Evolutionary conservation across 495 filamentous ascomycete species (phyloP).

Genomic region (Podospora bellae-mahoneyi): DNA sequence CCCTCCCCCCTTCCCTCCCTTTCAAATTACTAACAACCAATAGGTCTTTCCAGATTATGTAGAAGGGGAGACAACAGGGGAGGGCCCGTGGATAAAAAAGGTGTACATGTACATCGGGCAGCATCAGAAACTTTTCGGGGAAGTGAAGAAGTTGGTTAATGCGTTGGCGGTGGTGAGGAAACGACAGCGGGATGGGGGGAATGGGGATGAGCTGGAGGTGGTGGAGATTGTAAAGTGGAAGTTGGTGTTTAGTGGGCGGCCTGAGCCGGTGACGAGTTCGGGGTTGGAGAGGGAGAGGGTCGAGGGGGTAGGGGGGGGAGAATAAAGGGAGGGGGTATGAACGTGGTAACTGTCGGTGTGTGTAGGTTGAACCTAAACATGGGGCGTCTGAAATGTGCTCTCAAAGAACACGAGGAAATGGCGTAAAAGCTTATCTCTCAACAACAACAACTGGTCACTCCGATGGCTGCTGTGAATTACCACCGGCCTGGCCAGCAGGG

Average conservation of each 20-base stretch:
- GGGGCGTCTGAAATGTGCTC: too few species aligned
- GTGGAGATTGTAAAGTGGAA: constrained; percentile 88
- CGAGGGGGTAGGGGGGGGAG: neutral
- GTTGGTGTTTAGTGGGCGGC: constrained; percentile 78
- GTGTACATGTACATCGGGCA: constrained; percentile 84
- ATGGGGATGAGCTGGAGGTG: constrained; percentile 52
- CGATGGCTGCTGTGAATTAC: too few species aligned
- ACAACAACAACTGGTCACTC: too few species aligned
- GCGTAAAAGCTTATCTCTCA: too few species aligned
- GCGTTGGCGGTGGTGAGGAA: constrained; percentile 62
- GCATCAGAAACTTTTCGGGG: constrained; percentile 85
- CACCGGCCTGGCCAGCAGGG: too few species aligned
- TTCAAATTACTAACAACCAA: constrained; percentile 44
- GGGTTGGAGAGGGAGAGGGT: constrained; percentile 11
- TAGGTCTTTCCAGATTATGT: constrained; percentile 76
- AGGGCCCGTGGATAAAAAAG: constrained; percentile 77
- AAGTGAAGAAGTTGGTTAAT: constrained; percentile 78
- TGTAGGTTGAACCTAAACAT: too few species aligned
- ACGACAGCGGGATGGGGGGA: constrained; percentile 14
- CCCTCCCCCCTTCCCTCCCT: too few species aligned
- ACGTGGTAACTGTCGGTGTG: too few species aligned
- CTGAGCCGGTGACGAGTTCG: constrained; percentile 71
- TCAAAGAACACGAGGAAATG: too few species aligned
- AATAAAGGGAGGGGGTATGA: neutral
- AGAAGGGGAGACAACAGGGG: constrained; percentile 39